Evolutionary conservation across 2,329 filamentous ascomycete genomes (phyloP).

Genomic region (Camptophora hylomeconis): DNA sequence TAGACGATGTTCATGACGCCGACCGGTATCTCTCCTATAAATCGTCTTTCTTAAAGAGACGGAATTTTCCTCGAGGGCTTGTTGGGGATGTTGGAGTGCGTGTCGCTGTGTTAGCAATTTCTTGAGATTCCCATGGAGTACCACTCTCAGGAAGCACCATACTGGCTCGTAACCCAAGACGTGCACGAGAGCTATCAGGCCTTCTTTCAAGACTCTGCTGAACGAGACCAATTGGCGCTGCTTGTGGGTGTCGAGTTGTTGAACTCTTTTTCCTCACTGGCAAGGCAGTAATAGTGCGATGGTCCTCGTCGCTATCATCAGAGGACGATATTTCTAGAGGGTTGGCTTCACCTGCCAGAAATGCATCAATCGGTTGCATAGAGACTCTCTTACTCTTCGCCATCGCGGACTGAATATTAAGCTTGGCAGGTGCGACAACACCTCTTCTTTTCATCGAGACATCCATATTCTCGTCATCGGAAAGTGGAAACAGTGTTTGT

Average conservation of each 20-base stretch:
- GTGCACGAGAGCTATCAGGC: slow-evolving; percentile 10
- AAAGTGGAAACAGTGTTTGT: too few species aligned
- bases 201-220: slow-evolving; percentile 9
- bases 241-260: slow-evolving; percentile 1
- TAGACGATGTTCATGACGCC: too few species aligned
- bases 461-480: too few species aligned
- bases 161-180: slow-evolving; percentile 12
- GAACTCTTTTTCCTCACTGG: too few species aligned
- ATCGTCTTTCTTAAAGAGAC: too few species aligned
- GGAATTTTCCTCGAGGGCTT: too few species aligned
- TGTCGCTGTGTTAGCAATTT: slow-evolving; percentile 2
- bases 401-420: too few species aligned
- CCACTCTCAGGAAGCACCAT: slow-evolving; percentile 9
- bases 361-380: slow-evolving; percentile 4
- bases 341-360: slow-evolving; percentile 15
- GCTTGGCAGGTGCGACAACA: too few species aligned
- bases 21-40: too few species aligned
- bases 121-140: slow-evolving; percentile 12
- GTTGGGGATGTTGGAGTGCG: background rate
- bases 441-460: too few species aligned
- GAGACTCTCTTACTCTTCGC: slow-evolving; percentile 3
- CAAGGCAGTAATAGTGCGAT: slow-evolving; percentile 4
- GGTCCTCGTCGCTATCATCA: slow-evolving; percentile 1
- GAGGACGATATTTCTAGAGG: slow-evolving; percentile 1
- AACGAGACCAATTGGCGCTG: slow-evolving; percentile 1